Conservation (phyloP, 179 eudicot species). For the Vitellaria paradoxa region DNA sequence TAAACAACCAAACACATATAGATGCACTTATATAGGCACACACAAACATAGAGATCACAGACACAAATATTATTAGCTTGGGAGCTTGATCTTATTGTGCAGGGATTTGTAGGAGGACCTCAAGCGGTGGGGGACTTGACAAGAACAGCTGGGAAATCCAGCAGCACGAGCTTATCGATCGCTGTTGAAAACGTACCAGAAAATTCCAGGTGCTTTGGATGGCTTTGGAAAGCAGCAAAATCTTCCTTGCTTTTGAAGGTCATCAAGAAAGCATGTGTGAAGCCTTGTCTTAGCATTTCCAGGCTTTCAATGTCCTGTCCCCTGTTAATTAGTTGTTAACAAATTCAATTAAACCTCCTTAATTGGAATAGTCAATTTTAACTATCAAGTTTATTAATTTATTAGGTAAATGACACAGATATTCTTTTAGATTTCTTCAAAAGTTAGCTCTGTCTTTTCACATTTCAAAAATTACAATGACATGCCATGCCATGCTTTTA, state of each 20-base stretch:
- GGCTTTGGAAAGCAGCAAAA: slow-evolving; percentile 38
- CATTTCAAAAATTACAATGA: too few species aligned
- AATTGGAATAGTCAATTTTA: too few species aligned
- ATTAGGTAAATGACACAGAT: too few species aligned
- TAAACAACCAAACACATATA: neutral
- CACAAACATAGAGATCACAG: neutral
- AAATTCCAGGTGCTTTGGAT: slow-evolving; percentile 70
- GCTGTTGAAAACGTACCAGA: slow-evolving; percentile 56
- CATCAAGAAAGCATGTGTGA: slow-evolving; percentile 80
- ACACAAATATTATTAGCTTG: neutral
- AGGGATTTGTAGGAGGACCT: neutral
- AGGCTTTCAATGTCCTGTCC: slow-evolving; percentile 77
- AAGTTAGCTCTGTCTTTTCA: too few species aligned
- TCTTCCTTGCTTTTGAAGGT: slow-evolving; percentile 68
- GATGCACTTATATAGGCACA: neutral
- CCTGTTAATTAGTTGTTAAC: slow-evolving; percentile 30
- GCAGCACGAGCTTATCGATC: slow-evolving; percentile 67
- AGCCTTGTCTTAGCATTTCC: slow-evolving; percentile 82
- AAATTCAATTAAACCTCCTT: too few species aligned
- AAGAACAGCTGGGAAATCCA: slow-evolving; percentile 62
- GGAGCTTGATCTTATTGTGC: neutral
- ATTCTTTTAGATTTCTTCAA: too few species aligned
- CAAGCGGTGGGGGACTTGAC: slow-evolving; percentile 40
- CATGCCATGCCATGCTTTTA: too few species aligned
- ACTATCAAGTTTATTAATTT: too few species aligned